These are phyloP conservation scores for Globisporangium sylvaticum DNA, from an alignment of 352 stramenopile species.

Conservation along the genomic window DNA sequence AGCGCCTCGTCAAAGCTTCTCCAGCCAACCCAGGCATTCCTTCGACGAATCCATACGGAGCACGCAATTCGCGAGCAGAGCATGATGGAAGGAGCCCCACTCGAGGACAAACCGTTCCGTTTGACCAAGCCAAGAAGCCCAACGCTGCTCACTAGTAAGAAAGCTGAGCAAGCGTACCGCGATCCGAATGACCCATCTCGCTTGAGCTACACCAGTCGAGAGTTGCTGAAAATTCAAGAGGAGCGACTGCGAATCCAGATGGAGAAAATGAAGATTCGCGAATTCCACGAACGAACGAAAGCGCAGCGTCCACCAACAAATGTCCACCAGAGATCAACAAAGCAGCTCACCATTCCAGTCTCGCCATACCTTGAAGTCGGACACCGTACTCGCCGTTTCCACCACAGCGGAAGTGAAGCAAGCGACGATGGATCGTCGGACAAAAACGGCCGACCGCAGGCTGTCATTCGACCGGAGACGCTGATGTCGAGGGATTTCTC, in stretches of 20 bases:
- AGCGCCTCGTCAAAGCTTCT: slow-evolving; percentile 45
- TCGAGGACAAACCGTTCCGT: slow-evolving; percentile 42
- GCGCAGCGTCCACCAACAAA: slow-evolving; percentile 57
- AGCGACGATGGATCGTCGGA: slow-evolving; percentile 7
- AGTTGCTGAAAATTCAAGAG: slow-evolving; percentile 75
- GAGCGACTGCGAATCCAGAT: slow-evolving; percentile 61
- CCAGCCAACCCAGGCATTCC: slow-evolving; percentile 64
- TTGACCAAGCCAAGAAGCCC: slow-evolving; percentile 54
- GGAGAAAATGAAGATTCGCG: slow-evolving; percentile 69
- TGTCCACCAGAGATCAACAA: slow-evolving; percentile 73
- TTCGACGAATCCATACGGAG: slow-evolving; percentile 55
- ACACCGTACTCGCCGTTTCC: slow-evolving; percentile 41
- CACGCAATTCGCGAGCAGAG: slow-evolving; percentile 48
- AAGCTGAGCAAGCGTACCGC: slow-evolving; percentile 21
- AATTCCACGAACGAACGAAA: slow-evolving; percentile 74
- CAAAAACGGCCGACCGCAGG: slow-evolving; percentile 8
- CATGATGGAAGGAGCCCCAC: slow-evolving; percentile 29
- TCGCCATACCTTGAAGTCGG: slow-evolving; percentile 62
- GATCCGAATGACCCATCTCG: slow-evolving; percentile 43
- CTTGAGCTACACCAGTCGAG: slow-evolving; percentile 75
- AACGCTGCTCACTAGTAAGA: slow-evolving; percentile 40
- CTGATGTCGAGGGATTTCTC: slow-evolving; percentile 16
- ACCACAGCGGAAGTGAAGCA: slow-evolving; percentile 16
- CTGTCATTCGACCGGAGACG: slow-evolving; percentile 16
- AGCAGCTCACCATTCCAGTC: slow-evolving; percentile 75